phyloP scores from a whole-genome alignment of 495 filamentous ascomycete species.

The Xylaria venustula region DNA sequence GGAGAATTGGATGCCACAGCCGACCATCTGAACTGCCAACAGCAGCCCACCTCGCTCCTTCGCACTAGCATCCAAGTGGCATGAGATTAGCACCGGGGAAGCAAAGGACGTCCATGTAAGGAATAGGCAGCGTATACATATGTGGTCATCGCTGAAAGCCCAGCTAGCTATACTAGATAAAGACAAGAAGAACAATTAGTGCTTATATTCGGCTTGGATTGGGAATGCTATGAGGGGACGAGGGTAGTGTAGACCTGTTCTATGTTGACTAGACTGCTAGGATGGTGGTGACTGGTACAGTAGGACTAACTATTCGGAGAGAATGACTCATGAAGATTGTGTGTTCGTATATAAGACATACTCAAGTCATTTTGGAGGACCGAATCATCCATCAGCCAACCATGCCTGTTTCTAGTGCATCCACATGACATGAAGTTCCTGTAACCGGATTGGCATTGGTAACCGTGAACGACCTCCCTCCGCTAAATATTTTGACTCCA shows the following conservation, averaged over 20 bases:
- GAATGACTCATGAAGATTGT: too few relatives aligned
- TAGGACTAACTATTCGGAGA: neutral
- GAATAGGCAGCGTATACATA: constrained; percentile 9
- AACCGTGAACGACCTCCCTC: too few relatives aligned
- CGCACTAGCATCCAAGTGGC: neutral
- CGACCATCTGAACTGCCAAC: constrained; percentile 30
- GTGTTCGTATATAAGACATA: too few relatives aligned
- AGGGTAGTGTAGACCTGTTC: neutral
- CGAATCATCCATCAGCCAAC: neutral
- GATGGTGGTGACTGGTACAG: neutral
- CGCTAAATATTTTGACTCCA: too few relatives aligned
- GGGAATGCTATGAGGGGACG: neutral
- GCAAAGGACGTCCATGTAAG: constrained; percentile 1
- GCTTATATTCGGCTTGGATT: neutral
- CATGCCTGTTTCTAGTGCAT: neutral
- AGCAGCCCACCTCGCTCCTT: neutral
- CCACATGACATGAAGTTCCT: constrained; percentile 5
- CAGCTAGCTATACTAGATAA: constrained; percentile 1
- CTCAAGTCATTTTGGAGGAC: constrained; percentile 2
- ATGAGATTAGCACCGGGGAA: constrained; percentile 8
- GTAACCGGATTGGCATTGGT: constrained; percentile 1
- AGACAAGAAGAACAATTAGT: neutral
- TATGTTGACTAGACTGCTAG: neutral
- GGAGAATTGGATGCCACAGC: constrained; percentile 47
- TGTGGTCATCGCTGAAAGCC: neutral